Evolutionary conservation across 148 eudicot species (phyloP).

Genomic region (Silene latifolia): DNA sequence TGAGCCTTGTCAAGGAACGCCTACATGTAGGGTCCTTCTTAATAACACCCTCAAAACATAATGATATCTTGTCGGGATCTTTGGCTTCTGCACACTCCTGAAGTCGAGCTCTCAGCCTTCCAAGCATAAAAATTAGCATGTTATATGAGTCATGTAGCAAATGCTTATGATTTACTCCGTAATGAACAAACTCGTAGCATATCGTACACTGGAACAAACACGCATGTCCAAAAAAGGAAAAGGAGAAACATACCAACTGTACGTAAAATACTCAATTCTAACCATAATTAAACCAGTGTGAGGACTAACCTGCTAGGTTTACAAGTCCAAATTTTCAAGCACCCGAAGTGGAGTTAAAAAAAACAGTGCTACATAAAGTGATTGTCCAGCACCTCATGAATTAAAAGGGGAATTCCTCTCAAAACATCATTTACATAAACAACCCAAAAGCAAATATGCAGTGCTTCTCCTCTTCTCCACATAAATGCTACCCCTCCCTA

Average conservation of each 20-base stretch:
- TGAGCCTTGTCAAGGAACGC: slow-evolving; percentile 56
- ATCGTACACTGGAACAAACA: neutral
- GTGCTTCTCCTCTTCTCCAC: neutral
- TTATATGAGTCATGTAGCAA: slow-evolving; percentile 2
- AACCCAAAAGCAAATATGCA: neutral
- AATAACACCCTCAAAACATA: slow-evolving; percentile 59
- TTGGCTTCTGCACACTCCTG: slow-evolving; percentile 57
- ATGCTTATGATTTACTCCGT: neutral
- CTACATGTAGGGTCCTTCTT: slow-evolving; percentile 79
- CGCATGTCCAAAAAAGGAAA: neutral
- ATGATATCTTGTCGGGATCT: slow-evolving; percentile 39
- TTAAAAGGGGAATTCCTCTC: neutral
- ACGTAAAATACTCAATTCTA: neutral
- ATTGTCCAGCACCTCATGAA: neutral
- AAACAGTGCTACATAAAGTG: neutral
- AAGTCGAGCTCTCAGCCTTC: slow-evolving; percentile 56
- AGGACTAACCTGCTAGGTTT: neutral
- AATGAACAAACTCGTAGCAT: neutral
- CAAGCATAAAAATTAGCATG: slow-evolving; percentile 14
- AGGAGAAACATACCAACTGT: neutral
- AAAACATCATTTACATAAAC: neutral
- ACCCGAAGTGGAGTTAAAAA: neutral
- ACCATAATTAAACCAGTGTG: neutral
- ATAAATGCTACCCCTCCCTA: neutral
- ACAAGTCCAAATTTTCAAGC: neutral